Percentiles rank a stretch among this genome's conserved stretches.
These are phyloP conservation scores for Talaromyces borbonicus DNA, from an alignment of 495 filamentous ascomycete species.

Conservation along the genomic window DNA sequence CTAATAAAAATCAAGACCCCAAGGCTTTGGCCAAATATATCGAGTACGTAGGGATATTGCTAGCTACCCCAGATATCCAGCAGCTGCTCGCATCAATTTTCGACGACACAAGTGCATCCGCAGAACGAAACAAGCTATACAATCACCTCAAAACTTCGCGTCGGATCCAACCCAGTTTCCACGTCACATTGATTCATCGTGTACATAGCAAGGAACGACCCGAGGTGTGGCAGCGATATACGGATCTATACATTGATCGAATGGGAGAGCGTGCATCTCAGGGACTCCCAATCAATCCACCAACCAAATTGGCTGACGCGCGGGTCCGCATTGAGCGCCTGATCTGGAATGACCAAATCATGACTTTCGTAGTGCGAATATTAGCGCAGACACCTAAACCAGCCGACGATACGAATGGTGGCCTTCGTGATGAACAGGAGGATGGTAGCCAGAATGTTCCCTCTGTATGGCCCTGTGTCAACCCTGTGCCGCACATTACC, in stretches of 20 bases:
- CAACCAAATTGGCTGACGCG: conserved; percentile 38
- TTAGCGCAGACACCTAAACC: no score
- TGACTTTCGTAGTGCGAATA: conserved; percentile 78
- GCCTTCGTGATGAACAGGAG: neutral
- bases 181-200: conserved; percentile 88
- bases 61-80: conserved; percentile 49
- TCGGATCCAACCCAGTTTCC: conserved; percentile 77
- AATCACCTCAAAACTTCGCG: conserved; percentile 58
- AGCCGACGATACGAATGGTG: conserved; percentile 20
- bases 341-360: conserved; percentile 72
- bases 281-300: conserved; percentile 25
- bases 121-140: conserved; percentile 55
- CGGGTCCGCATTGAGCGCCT: conserved; percentile 55
- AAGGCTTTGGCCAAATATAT: conserved; percentile 41
- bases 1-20: conserved; percentile 14
- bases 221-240: conserved; percentile 63
- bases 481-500: conserved; percentile 78
- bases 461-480: conserved; percentile 53
- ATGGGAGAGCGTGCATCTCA: conserved; percentile 21
- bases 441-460: conserved; percentile 11
- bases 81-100: conserved; percentile 61
- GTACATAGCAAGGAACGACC: conserved; percentile 45
- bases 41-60: conserved; percentile 73
- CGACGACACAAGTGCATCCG: conserved; percentile 17
- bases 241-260: conserved; percentile 32